Conservation (phyloP, 177 flowering plant species). For the Vitis hybrid region DNA sequence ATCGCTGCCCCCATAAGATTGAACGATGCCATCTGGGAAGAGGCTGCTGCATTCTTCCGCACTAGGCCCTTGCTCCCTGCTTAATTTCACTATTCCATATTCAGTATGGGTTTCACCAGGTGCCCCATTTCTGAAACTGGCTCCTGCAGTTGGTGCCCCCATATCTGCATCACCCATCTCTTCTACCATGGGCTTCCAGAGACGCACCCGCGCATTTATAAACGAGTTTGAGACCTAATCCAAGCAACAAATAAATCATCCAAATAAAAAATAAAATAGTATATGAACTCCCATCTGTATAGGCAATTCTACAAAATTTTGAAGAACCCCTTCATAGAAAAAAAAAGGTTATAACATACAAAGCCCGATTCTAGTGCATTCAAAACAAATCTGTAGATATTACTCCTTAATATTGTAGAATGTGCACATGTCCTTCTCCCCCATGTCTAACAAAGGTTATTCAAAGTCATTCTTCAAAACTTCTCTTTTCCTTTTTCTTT, state of each 20-base stretch:
- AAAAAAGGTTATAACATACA: too few species aligned
- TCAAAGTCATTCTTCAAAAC: too few species aligned
- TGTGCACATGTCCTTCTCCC: too few species aligned
- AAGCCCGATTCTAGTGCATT: too few species aligned
- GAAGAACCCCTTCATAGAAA: too few species aligned
- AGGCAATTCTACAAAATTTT: too few species aligned
- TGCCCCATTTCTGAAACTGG: conserved; percentile 22
- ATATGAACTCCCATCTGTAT: too few species aligned
- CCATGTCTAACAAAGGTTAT: too few species aligned
- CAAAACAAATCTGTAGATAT: too few species aligned
- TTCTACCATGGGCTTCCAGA: conserved; percentile 99
- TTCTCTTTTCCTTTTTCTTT: too few species aligned
- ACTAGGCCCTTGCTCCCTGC: conserved; percentile 33
- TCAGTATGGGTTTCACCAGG: conserved; percentile 28
- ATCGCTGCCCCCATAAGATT: conserved; percentile 33
- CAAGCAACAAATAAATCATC: conserved; percentile 3
- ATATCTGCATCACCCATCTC: conserved; percentile 70
- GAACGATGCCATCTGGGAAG: conserved; percentile 43
- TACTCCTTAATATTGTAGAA: too few species aligned
- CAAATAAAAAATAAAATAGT: not conserved
- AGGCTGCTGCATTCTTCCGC: conserved; percentile 31
- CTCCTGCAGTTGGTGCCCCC: conserved; percentile 27
- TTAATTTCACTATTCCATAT: conserved; percentile 33
- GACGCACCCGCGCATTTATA: conserved; percentile 91
- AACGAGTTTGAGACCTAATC: conserved; percentile 94